phyloP scores from a whole-genome alignment of 2,329 filamentous ascomycete genomes.

The Fusarium sp. region DNA sequence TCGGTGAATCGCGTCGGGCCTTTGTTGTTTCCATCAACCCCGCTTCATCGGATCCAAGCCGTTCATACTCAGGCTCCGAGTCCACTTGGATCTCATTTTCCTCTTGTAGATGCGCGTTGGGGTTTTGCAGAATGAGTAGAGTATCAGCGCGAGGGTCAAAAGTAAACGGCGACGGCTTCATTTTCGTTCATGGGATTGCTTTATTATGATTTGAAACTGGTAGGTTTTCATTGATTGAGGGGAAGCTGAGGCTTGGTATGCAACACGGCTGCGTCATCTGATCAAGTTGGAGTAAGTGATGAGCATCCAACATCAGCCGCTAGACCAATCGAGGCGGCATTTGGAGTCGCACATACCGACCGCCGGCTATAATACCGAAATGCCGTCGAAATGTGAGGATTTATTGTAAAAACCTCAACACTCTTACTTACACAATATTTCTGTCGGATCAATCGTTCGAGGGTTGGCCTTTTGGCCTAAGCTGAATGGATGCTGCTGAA shows the following conservation, averaged over 20 bases:
- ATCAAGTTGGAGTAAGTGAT: slow-evolving; percentile 24
- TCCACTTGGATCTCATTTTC: slow-evolving; percentile 3
- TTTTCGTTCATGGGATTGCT: neutral
- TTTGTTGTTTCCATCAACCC: slow-evolving; percentile 4
- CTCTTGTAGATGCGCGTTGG: neutral
- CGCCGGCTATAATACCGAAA: neutral
- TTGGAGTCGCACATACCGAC: neutral
- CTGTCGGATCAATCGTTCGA: neutral
- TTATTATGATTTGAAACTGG: neutral
- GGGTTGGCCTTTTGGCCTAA: too few relatives aligned
- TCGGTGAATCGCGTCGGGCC: slow-evolving; percentile 14
- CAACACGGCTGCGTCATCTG: slow-evolving; percentile 25
- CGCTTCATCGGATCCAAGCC: slow-evolving; percentile 3
- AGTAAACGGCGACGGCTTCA: slow-evolving; percentile 16
- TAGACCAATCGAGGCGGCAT: slow-evolving; percentile 11
- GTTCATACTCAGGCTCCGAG: slow-evolving; percentile 22
- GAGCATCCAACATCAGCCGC: slow-evolving; percentile 9
- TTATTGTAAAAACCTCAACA: too few relatives aligned
- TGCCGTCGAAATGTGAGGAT: neutral
- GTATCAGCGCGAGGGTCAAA: slow-evolving; percentile 25
- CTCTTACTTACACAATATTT: neutral
- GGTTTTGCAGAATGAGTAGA: slow-evolving; percentile 10
- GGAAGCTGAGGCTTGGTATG: slow-evolving; percentile 20
- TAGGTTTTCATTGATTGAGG: slow-evolving; percentile 9
- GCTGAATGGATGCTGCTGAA: neutral